phyloP scores from a whole-genome alignment of 202 grass and related monocot species.

The Panicum virgatum region DNA sequence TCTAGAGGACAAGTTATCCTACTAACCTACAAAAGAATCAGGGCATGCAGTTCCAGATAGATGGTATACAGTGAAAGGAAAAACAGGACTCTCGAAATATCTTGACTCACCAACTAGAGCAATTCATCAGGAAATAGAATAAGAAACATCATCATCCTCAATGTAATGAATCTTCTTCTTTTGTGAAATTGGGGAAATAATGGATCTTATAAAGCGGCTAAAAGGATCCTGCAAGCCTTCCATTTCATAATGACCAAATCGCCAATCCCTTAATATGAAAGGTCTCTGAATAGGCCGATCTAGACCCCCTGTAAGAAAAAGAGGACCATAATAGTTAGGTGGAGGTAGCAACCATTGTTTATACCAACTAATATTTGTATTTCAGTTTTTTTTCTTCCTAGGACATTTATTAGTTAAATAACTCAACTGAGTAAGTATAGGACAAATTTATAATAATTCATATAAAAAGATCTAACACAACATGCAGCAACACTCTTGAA shows the following conservation, averaged over 20 bases:
- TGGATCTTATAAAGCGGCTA: conserved; percentile 51
- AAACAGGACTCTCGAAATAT: not conserved
- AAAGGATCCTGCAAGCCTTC: conserved; percentile 88
- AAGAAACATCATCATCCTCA: conserved; percentile 55
- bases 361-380: conserved; percentile 1
- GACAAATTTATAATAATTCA: conserved; percentile 19
- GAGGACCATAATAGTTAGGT: conserved; percentile 9
- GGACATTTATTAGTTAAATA: conserved; percentile 15
- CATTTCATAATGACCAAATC: conserved; percentile 95
- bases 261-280: conserved; percentile 75
- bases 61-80: not conserved
- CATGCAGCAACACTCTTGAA: conserved; percentile 10
- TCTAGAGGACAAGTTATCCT: conserved; percentile 27
- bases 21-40: conserved; percentile 37
- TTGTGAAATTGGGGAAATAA: conserved; percentile 52
- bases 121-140: conserved; percentile 42
- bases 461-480: not conserved
- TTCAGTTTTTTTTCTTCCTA: not conserved
- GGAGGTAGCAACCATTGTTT: not conserved
- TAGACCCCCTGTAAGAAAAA: conserved; percentile 63
- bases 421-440: not conserved
- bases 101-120: conserved; percentile 42
- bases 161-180: conserved; percentile 53
- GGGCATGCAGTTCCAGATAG: conserved; percentile 7
- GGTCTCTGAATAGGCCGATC: conserved; percentile 75